These are phyloP conservation scores for Quercus bicolor DNA, from an alignment of 306 rosid genomes.

Conservation along the genomic window DNA sequence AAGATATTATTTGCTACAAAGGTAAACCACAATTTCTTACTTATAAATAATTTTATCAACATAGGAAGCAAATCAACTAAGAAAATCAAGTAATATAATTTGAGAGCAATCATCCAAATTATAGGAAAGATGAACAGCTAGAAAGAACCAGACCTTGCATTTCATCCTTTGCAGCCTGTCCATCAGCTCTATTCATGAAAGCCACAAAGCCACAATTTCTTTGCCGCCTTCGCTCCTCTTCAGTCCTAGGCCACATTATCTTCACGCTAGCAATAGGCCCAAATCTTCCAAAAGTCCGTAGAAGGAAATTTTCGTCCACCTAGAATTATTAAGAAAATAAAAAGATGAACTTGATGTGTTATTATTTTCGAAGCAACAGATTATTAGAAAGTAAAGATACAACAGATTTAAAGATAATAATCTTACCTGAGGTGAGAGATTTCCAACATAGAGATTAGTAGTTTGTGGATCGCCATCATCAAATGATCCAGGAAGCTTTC, in stretches of 20 bases:
- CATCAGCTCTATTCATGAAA: constrained; percentile 98
- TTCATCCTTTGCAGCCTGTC: constrained; percentile 99
- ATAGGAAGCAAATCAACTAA: background rate
- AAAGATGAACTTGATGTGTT: constrained; percentile 19
- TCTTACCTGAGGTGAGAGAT: constrained; percentile 89
- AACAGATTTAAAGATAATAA: background rate
- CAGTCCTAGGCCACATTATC: constrained; percentile 99
- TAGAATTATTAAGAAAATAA: constrained; percentile 26
- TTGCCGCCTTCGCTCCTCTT: constrained; percentile 97
- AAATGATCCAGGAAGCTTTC: constrained; percentile 94
- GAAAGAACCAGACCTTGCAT: constrained; percentile 79
- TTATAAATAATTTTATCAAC: background rate
- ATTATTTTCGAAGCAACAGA: constrained; percentile 12
- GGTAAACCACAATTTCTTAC: background rate
- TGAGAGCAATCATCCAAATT: background rate
- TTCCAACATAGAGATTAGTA: constrained; percentile 97
- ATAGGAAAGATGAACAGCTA: background rate
- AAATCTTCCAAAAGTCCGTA: constrained; percentile 98
- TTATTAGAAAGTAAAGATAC: constrained; percentile 6
- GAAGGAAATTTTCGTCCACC: constrained; percentile 98
- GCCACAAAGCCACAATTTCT: constrained; percentile 99
- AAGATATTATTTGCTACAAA: background rate
- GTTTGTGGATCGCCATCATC: constrained; percentile 99
- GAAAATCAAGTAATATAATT: background rate
- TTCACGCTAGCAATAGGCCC: constrained; percentile 99